Conservation (phyloP, 2,329 filamentous ascomycete genomes). For the Botrytis fabae region DNA sequence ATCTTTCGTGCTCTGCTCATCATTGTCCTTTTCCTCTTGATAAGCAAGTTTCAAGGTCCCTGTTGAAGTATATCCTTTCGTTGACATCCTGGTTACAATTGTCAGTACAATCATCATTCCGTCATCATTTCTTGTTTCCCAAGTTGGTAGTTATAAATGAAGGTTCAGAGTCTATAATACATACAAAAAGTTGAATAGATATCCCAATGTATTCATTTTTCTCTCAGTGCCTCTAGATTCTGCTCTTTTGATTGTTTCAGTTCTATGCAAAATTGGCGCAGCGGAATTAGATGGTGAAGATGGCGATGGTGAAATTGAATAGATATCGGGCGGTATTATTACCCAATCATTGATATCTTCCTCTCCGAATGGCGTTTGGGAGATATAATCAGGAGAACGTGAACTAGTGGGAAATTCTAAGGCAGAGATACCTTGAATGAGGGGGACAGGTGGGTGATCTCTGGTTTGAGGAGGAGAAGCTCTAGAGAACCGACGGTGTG, state of each 20-base stretch:
- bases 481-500: background rate
- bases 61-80: background rate
- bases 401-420: background rate
- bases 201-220: background rate
- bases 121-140: background rate
- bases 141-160: background rate
- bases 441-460: background rate
- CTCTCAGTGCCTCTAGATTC: background rate
- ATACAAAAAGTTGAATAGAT: constrained; percentile 11
- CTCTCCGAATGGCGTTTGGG: background rate
- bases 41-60: background rate
- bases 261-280: background rate
- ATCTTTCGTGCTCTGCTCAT: background rate
- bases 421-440: background rate
- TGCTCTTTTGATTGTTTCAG: too few relatives aligned
- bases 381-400: background rate
- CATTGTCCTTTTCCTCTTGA: background rate
- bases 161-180: background rate
- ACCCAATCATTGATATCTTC: constrained; percentile 7
- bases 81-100: background rate
- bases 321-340: background rate
- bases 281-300: background rate
- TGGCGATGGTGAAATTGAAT: background rate
- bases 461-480: background rate
- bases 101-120: background rate